These are phyloP conservation scores for Pyricularia sp. DNA, from an alignment of 2,329 filamentous ascomycete species.

Conservation along the genomic window DNA sequence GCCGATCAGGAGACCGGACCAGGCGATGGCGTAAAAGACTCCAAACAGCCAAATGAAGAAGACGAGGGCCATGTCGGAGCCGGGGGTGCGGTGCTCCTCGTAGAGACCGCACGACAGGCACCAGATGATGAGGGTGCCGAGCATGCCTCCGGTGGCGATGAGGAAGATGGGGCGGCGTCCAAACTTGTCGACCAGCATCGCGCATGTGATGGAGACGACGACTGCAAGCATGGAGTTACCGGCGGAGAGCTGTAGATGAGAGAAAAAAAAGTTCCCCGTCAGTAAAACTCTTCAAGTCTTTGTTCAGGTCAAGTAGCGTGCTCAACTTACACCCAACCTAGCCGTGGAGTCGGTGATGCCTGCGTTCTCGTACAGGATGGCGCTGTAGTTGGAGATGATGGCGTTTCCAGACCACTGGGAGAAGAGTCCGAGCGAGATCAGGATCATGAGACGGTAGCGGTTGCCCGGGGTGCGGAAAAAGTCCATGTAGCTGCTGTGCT, in stretches of 20 bases:
- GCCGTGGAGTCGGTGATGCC: conserved; percentile 10
- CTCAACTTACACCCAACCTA: conserved; percentile 6
- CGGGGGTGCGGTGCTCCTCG: conserved; percentile 11
- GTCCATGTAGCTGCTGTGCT: conserved; percentile 23
- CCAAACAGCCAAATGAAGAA: conserved; percentile 24
- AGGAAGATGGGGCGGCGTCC: conserved; percentile 16
- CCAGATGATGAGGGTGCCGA: conserved; percentile 17
- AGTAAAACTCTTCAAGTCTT: not conserved
- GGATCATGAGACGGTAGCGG: conserved; percentile 7
- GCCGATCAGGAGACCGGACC: conserved; percentile 28
- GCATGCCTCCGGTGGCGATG: conserved; percentile 14
- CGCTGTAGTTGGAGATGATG: conserved; percentile 8
- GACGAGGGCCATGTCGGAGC: conserved; percentile 16
- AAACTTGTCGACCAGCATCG: conserved; percentile 19
- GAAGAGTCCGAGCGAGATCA: conserved; percentile 24
- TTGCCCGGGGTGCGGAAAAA: conserved; percentile 18
- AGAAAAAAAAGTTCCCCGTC: not conserved
- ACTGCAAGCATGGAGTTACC: conserved; percentile 7
- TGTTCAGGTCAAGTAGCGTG: conserved; percentile 10
- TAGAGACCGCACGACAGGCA: conserved; percentile 9
- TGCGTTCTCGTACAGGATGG: conserved; percentile 10
- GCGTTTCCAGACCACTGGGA: conserved; percentile 14
- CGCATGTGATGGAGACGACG: conserved; percentile 15
- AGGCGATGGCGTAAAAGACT: conserved; percentile 28
- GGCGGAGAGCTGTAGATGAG: not conserved